These are phyloP conservation scores for Pythium oligandrum DNA, from an alignment of 352 stramenopile genomes.

Conservation along the genomic window DNA sequence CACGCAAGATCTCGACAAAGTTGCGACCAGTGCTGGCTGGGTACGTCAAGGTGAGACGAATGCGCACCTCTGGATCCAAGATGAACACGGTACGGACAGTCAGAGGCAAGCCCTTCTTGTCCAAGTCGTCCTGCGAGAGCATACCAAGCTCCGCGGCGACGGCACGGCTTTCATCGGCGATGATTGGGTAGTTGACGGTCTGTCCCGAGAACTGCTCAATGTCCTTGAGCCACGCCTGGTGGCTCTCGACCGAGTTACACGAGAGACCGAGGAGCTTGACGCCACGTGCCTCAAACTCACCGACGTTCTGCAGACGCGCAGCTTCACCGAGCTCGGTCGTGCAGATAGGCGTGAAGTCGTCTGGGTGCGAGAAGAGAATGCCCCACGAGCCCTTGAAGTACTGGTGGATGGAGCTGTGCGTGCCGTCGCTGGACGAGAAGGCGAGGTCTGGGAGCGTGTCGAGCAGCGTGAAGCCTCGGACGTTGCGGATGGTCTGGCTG, in stretches of 20 bases:
- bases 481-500: constrained; percentile 19
- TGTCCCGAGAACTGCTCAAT: constrained; percentile 72
- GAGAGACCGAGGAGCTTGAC: constrained; percentile 83
- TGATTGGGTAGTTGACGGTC: constrained; percentile 88
- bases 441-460: constrained; percentile 58
- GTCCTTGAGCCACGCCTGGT: constrained; percentile 80
- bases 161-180: constrained; percentile 75
- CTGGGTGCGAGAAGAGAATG: constrained; percentile 82
- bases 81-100: constrained; percentile 92
- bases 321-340: constrained; percentile 91
- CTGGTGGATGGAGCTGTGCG: constrained; percentile 43
- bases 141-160: constrained; percentile 87
- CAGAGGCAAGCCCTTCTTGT: constrained; percentile 72
- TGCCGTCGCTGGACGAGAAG: constrained; percentile 50
- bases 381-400: constrained; percentile 66
- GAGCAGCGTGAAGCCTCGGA: constrained; percentile 45
- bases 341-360: constrained; percentile 92
- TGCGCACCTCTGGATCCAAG: constrained; percentile 84
- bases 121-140: constrained; percentile 77
- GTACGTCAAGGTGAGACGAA: constrained; percentile 90
- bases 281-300: constrained; percentile 69
- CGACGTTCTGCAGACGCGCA: constrained; percentile 69
- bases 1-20: constrained; percentile 90
- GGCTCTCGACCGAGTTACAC: constrained; percentile 69
- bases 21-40: constrained; percentile 89